Evolutionary conservation across 2,329 filamentous ascomycete species (phyloP).

Genomic region (Drechmeria coniospora): DNA sequence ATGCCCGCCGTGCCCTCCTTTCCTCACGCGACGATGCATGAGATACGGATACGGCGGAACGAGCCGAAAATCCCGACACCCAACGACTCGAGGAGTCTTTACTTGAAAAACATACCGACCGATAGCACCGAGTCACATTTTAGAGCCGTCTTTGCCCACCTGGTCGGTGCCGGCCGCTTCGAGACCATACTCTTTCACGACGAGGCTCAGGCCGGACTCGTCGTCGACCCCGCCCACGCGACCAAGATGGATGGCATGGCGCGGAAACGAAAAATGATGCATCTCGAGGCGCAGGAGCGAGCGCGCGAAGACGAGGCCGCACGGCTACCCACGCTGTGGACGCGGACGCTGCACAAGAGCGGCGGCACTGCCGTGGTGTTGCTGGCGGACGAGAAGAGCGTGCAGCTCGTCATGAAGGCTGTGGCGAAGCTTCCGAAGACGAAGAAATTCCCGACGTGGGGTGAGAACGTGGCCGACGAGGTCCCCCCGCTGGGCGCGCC

Average conservation of each 20-base stretch:
- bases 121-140: conserved; percentile 70
- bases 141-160: conserved; percentile 55
- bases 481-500: conserved; percentile 40
- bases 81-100: conserved; percentile 65
- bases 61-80: conserved; percentile 60
- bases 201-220: conserved; percentile 27
- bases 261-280: conserved; percentile 25
- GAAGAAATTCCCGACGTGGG: conserved; percentile 53
- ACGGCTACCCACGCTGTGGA: conserved; percentile 57
- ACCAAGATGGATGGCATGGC: conserved; percentile 18
- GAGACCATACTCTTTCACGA: conserved; percentile 64
- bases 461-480: conserved; percentile 39
- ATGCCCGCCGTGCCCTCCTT: conserved; percentile 50
- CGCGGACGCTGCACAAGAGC: conserved; percentile 51
- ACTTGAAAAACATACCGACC: conserved; percentile 76
- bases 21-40: conserved; percentile 51
- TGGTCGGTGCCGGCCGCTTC: conserved; percentile 65
- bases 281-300: conserved; percentile 39
- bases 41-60: conserved; percentile 76
- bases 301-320: conserved; percentile 41
- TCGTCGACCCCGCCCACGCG: conserved; percentile 34
- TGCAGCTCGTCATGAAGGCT: conserved; percentile 64
- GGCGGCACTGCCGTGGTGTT: conserved; percentile 69
- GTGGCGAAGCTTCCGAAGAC: conserved; percentile 44
- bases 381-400: conserved; percentile 70